Conservation (phyloP, 2,329 filamentous ascomycete genomes). For the Colletotrichum chrysophilum region DNA sequence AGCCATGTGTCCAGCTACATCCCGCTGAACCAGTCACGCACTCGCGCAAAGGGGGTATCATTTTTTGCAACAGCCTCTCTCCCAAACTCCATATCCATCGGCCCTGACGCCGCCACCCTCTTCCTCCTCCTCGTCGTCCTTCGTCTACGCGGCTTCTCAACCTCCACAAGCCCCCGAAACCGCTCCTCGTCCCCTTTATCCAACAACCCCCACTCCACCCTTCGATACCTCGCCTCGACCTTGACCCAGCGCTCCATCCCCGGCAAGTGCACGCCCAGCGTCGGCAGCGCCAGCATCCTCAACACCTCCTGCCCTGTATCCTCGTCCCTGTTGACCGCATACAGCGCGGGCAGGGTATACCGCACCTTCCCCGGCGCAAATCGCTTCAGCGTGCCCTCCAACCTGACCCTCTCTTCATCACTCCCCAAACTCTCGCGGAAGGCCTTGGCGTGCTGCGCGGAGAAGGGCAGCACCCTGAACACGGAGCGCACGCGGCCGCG, state of each 20-base stretch:
- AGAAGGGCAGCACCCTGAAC: constrained; percentile 52
- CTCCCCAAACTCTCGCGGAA: constrained; percentile 50
- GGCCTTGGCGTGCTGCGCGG: constrained; percentile 44
- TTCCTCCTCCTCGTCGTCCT: neutral
- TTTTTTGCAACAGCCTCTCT: neutral
- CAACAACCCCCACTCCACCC: constrained; percentile 48
- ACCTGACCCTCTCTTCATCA: constrained; percentile 31
- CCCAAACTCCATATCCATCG: neutral
- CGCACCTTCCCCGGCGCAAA: constrained; percentile 61
- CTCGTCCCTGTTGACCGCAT: constrained; percentile 40
- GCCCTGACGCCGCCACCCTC: neutral
- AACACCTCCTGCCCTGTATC: constrained; percentile 26
- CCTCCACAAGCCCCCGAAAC: neutral
- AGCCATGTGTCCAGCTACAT: neutral
- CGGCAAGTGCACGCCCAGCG: constrained; percentile 52
- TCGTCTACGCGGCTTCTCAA: neutral
- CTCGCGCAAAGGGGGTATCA: neutral
- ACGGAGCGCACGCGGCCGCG: constrained; percentile 45
- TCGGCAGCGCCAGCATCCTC: constrained; percentile 58
- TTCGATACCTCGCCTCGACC: constrained; percentile 56
- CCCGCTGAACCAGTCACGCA: neutral
- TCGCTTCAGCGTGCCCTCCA: constrained; percentile 50
- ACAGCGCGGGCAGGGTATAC: constrained; percentile 61
- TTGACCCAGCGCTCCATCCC: constrained; percentile 52
- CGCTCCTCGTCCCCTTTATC: neutral